A percentile compares a stretch with the other conserved stretches of the same genome.
phyloP scores from a whole-genome alignment of 2,329 filamentous ascomycete genomes.

The Claviceps sp. region DNA sequence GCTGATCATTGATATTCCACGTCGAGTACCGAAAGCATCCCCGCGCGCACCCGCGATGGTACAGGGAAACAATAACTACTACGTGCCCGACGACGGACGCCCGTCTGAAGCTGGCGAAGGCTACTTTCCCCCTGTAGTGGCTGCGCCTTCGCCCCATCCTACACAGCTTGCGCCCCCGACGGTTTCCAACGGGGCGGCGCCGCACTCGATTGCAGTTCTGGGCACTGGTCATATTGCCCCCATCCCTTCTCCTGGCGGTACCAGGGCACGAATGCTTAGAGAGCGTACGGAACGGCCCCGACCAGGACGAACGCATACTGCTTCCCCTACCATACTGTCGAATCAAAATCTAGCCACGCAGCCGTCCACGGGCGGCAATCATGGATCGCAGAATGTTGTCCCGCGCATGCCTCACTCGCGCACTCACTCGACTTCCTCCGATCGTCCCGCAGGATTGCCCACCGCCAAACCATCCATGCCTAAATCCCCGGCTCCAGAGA shows the following conservation, averaged over 20 bases:
- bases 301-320: conserved; percentile 59
- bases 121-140: conserved; percentile 64
- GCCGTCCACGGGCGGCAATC: conserved; percentile 17
- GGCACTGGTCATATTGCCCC: conserved; percentile 67
- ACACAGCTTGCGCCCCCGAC: conserved; percentile 24
- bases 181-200: conserved; percentile 20
- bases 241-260: conserved; percentile 70
- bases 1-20: conserved; percentile 77
- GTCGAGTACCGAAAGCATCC: conserved; percentile 68
- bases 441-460: conserved; percentile 29
- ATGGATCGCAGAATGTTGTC: conserved; percentile 20
- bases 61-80: conserved; percentile 33
- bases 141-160: conserved; percentile 26
- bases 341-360: conserved; percentile 19
- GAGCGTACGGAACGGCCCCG: conserved; percentile 47
- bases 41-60: conserved; percentile 41
- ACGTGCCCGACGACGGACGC: conserved; percentile 47
- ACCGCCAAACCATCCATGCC: conserved; percentile 37
- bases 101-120: conserved; percentile 60
- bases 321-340: conserved; percentile 56
- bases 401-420: conserved; percentile 35
- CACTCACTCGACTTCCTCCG: conserved; percentile 47
- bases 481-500: conserved; percentile 39
- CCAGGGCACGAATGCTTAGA: conserved; percentile 39
- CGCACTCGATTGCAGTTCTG: conserved; percentile 65